A percentile compares a stretch with the other conserved stretches of the same genome.
Evolutionary conservation across 176 grass and related monocot species (phyloP).

Genomic region (Musa itinerans): DNA sequence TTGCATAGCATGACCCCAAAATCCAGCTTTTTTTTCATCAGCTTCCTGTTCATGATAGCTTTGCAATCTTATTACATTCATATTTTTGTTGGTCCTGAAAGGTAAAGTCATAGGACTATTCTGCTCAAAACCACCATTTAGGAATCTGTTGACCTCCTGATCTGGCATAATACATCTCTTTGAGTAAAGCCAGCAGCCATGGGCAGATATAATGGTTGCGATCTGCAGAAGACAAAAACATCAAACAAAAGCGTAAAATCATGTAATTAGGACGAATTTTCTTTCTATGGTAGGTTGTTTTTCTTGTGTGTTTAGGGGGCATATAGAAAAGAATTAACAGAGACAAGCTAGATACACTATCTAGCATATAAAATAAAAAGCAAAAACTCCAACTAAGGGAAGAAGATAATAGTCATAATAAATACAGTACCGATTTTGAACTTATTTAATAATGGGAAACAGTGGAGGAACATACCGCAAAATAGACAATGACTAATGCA

Average conservation of each 20-base stretch:
- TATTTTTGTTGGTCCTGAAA: constrained; percentile 25
- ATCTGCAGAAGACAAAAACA: constrained; percentile 24
- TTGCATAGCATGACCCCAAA: constrained; percentile 54
- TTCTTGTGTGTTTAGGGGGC: background rate
- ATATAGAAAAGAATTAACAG: background rate
- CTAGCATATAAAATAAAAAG: background rate
- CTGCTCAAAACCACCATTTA: constrained; percentile 37
- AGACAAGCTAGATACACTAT: background rate
- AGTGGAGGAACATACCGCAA: constrained; percentile 32
- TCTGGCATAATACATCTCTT: constrained; percentile 28
- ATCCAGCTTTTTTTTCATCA: constrained; percentile 51
- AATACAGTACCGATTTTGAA: background rate
- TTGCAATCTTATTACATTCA: constrained; percentile 13
- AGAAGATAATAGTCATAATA: background rate
- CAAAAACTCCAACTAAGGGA: background rate
- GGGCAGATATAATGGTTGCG: constrained; percentile 53
- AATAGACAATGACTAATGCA: constrained; percentile 59
- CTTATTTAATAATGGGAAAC: background rate
- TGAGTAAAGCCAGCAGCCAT: constrained; percentile 59
- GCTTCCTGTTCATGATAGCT: constrained; percentile 41
- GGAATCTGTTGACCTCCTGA: constrained; percentile 41
- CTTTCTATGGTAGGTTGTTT: background rate
- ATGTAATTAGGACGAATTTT: too few species aligned
- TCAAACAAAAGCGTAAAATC: too few species aligned
- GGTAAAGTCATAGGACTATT: constrained; percentile 18